Percentiles rank a stretch among this genome's conserved stretches.
These are phyloP conservation scores for Kluyveromyces nonfermentans DNA, from an alignment of 805 yeast genomes.

Conservation along the genomic window DNA sequence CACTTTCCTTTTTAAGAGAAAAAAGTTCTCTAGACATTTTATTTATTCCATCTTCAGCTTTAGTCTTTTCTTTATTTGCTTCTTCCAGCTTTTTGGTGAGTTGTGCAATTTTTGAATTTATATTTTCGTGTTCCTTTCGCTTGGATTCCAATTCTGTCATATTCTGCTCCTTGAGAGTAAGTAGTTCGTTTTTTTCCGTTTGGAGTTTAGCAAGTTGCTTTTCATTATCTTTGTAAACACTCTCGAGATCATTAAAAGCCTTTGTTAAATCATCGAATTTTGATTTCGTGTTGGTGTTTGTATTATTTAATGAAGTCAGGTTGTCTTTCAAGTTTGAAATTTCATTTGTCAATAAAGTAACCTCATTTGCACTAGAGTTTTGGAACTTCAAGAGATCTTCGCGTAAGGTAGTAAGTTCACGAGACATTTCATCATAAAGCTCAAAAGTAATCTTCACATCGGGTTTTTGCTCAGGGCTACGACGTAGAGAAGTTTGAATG, in stretches of 20 bases:
- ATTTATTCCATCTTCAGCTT: constrained; percentile 80
- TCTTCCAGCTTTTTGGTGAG: constrained; percentile 23
- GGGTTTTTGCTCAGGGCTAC: constrained; percentile 70
- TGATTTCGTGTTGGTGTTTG: constrained; percentile 8
- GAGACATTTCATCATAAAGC: constrained; percentile 33
- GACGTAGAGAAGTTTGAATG: constrained; percentile 59
- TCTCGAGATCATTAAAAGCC: constrained; percentile 7
- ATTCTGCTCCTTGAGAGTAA: constrained; percentile 27
- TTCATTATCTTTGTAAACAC: constrained; percentile 5
- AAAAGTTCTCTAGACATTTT: constrained; percentile 82
- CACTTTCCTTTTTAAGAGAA: constrained; percentile 51
- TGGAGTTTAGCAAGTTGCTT: constrained; percentile 14
- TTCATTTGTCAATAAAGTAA: constrained; percentile 15
- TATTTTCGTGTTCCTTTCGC: constrained; percentile 8
- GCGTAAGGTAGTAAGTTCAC: constrained; percentile 27
- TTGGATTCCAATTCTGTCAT: constrained; percentile 29
- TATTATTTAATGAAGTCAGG: constrained; percentile 6
- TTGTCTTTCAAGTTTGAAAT: constrained; percentile 9
- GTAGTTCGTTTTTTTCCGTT: constrained; percentile 16
- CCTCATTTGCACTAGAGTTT: constrained; percentile 17
- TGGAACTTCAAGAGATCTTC: constrained; percentile 25
- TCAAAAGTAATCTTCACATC: constrained; percentile 53
- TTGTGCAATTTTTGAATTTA: constrained; percentile 13
- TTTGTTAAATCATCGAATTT: constrained; percentile 16
- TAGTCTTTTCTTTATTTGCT: constrained; percentile 35